Evolutionary conservation across 2,329 filamentous ascomycete genomes (phyloP), one percentile per base, ranked within the genome.

Genomic region (Colletotrichum tanaceti): DNA sequence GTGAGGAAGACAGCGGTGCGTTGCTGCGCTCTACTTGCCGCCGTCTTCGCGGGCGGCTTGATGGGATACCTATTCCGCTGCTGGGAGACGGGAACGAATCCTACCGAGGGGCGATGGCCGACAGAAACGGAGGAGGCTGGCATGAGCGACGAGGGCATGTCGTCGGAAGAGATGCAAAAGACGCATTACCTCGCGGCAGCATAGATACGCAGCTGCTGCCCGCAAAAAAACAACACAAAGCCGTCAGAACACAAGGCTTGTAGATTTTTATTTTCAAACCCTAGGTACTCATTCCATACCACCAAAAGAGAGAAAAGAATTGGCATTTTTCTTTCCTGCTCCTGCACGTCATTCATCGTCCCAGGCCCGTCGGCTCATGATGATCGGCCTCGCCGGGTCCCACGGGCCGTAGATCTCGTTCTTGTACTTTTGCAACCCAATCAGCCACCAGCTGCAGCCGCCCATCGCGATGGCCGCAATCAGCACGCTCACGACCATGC

Each of bases 341-440:
- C 9, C n/a, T 11, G 13, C n/a, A 11, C 18, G 2, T 63, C 44
- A 66, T 7, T 58, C 58, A 20, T 84, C 82, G 58, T 84, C 81
- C 86, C 86, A 88, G 62, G 85, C 81, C 71, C 85, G 83, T 67
- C 89, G 84, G 74, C 90, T 90, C 75, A 93, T 89, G 71, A 96
- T 94, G 64, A 96, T 88, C 11, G 96, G 96, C 76, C 94, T 87
- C 7, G 96, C 96, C 22, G 95, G 94, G 81, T 99, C 96, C 96
- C 96, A 99, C 1, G 96, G 96, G 50, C 96, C 96, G 76, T 94
- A 93, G 73, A 99, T 98, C 81, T 98, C 96, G 78, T 98, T 98
- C 84, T 99, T 99, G 81, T 98, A 99, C 82, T 97, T 95, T 81
- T 99, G 96, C 79, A 99, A 80, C 10, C 94, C 93, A 75, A 99